Base-by-base conservation (phyloP, 2,329 filamentous ascomycete genomes). In the Pseudogymnoascus sp. region DNA sequence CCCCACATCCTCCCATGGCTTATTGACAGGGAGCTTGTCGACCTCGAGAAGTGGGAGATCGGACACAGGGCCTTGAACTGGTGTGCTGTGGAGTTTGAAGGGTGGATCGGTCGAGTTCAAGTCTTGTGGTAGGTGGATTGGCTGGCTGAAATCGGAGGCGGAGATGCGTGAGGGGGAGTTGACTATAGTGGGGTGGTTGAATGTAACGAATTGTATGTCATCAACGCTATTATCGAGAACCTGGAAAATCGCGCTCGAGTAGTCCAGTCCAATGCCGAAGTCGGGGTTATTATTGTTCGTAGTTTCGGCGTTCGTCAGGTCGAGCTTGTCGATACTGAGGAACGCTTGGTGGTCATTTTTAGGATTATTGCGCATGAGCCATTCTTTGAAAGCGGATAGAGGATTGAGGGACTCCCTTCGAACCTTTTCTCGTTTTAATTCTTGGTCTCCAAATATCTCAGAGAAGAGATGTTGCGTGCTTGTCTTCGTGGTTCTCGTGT, bases 401-500 rank as follows among this genome's bases (percentile, higher is more conserved):
- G 65, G 68, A 65, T 64, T 76, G 35, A 69, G 67, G 29, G 71
- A 74, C 56, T 68, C 66, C 63, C 73, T 73, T 63, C 75, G 72
- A 60, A 77, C 72, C 2, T 76, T 66, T 64, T 82, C 77, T 35
- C 83, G 75, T 50, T 78, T 70, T 59, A 78, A 78, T 69, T 84
- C 82, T 68, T 84, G 82, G 50, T 79, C 76, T 21, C 78, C 80
- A 63, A 78, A 83, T 42, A 85, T 77, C 63, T 80, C 77, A 4
- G 79, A 76, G 61, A 84, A 76, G n/a, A 67, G 19, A 7, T 66
- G 19, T 56, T 70, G 68, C n/a, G 1, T 63, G 33, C n/a, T 59
- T 29, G 6, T 33, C 59, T 37, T 65, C 62, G 4, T 67, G 62
- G 7, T 68, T 62, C 15, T 70, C 61, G 50, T 33, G 50, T 56